Conservation (phyloP, 169 alveolate genomes). For the Plasmodium relictum region DNA sequence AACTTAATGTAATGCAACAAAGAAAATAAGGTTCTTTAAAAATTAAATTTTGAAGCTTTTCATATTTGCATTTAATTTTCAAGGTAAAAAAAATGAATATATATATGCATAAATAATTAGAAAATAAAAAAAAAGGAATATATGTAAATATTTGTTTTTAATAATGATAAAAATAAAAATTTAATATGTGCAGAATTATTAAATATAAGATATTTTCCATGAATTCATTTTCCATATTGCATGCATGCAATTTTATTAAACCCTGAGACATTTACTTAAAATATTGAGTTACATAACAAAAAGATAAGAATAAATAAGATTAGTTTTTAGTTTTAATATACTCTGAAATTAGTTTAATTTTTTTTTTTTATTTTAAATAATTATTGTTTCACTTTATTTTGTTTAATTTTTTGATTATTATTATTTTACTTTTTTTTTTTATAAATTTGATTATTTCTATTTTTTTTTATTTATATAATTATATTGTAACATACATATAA, state of each 20-base stretch:
- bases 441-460: neutral
- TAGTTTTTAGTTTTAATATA: neutral
- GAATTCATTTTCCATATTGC: neutral
- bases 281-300: neutral
- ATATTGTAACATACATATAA: neutral
- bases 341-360: neutral
- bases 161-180: constrained; percentile 1
- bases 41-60: no score
- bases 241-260: constrained; percentile 45
- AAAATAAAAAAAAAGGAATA: neutral
- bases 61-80: neutral
- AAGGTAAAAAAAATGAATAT: neutral
- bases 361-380: neutral
- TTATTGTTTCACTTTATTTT: neutral
- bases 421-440: neutral
- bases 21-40: no score
- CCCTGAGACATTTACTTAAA: neutral
- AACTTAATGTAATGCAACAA: no score
- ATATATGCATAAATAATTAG: neutral
- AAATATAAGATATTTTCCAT: constrained; percentile 8
- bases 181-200: neutral
- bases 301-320: neutral
- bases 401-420: neutral
- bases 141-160: neutral
- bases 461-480: constrained; percentile 3